Base-by-base conservation (phyloP, 345 rosid genomes). In the Syzygium oleosum region DNA sequence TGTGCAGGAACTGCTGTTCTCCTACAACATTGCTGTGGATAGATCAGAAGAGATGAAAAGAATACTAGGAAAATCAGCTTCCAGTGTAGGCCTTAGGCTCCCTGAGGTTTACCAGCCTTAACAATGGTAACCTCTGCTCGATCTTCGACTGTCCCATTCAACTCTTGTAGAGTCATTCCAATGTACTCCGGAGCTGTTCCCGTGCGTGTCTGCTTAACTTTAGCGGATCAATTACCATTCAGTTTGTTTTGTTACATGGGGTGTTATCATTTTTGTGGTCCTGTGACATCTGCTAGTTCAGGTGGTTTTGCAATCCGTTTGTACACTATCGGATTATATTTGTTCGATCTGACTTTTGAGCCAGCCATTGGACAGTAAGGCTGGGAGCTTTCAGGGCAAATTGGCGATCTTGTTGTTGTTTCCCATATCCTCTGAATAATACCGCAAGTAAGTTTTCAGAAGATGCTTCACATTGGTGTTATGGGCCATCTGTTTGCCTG, bases 61-160 rank as follows among this genome's bases (percentile, higher is more conserved):
- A 88, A 79, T 88, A 87, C 93, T 95, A 53, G 93, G 96, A 51
- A 96, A 96, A 92, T 96, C 99, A 77, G 98, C 99, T 87, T 96
- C 98, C 6, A 96, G 98, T 90, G 98, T 98, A 51, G 98, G 99
- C 51, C 98, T 96, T 92, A 94, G 88, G 86, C 99, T 98, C 90
- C 98, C 99, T 9, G 94, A 94, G 51, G 96, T 91, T 87, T 96
- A 95, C 89, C 92, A 95, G 89, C 73, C 97, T 78, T 98, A 94
- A 95, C 79, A 21, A 31, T 87, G 19, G 54, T 19, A 34, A 56
- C 77, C 43, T 79, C 54, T 4, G 0, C 46, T 34, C 0, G 55
- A 85, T 53, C 38, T 51, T 38, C 11, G 9, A 34, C 46, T 21
- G 4, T 68, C 79, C 43, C 56, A 6, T 34, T 19, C 58, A 54